Evolutionary conservation across 345 rosid genomes (phyloP), one percentile per base, ranked within the genome.

Genomic region (Hibiscus trionum): DNA sequence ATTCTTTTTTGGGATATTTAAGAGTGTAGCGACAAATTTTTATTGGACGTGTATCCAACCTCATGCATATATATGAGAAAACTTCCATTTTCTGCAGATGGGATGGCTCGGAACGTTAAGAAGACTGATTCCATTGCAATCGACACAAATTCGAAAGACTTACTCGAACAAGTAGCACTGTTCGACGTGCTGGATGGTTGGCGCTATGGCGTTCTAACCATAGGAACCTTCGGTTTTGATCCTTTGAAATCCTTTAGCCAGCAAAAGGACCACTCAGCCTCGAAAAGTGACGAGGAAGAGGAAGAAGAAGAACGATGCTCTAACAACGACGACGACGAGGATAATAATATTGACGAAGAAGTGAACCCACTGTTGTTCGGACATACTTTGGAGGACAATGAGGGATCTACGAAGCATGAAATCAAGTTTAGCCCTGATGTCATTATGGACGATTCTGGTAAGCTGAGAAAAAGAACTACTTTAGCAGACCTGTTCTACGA

Each of bases 201-300:
- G 97, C 84, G 79, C 73, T 86, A 86, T 73, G 91, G 96, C 72
- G 86, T 93, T 77, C 84, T 93, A 62, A 91, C 94, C 50, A 91
- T 93, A 61, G 96, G 96, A 16, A 93, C 97, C 9, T 91, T 93
- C 15, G 98, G 98, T 49, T 83, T 91, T 33, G 90, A 87, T 74
- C 79, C 89, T 26, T 67, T 91, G 52, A 83, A 81, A 71, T 80
- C 81, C 27, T 80, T 72, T 8, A 21, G 64, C 56, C 74, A 84
- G 66, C 78, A 77, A 16, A 73, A 77, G 16, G 78, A 77, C 7
- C 71, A 78, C 56, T 61, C 68, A 44, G 21, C 74, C 57, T 52
- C 65, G 14, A 83, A 76, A 61, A 73, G 76, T 52, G 83, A 81
- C 19, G 80, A 68, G 0, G 77, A 70, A 39, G 84, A 56, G 53